Evolutionary conservation across 2,329 filamentous ascomycete genomes (phyloP).

Genomic region (Sarocladium oryzae): DNA sequence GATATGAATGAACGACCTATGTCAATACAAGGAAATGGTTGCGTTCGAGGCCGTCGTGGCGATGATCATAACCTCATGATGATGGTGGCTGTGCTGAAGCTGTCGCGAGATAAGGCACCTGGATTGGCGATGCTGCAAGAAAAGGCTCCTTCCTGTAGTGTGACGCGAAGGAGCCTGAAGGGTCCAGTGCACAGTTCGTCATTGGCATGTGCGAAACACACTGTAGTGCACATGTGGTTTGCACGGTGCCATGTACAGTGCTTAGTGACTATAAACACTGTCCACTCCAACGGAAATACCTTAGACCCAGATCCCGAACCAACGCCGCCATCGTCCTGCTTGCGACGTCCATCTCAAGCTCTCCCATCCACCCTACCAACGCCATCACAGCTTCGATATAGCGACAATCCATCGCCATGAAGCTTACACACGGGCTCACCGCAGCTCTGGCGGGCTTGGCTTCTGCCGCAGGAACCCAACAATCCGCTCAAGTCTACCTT

Average conservation of each 20-base stretch:
- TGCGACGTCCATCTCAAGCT: slow-evolving; percentile 4
- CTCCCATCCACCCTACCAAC: slow-evolving; percentile 8
- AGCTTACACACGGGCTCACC: slow-evolving; percentile 33
- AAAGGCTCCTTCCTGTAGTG: neutral
- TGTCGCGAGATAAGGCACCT: neutral
- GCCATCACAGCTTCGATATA: slow-evolving; percentile 25
- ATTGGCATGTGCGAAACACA: neutral
- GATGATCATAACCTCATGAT: slow-evolving; percentile 7
- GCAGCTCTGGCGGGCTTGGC: slow-evolving; percentile 28
- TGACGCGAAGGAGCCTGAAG: slow-evolving; percentile 5
- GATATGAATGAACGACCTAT: neutral
- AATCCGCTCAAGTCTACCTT: slow-evolving; percentile 48
- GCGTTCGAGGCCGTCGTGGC: neutral
- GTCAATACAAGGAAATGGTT: neutral
- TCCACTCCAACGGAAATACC: neutral
- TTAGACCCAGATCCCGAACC: neutral
- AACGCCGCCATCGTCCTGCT: slow-evolving; percentile 6
- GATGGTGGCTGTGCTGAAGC: neutral
- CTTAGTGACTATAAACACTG: neutral
- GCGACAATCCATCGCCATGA: slow-evolving; percentile 31
- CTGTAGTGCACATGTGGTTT: neutral
- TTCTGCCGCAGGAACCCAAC: slow-evolving; percentile 29
- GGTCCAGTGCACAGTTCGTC: neutral
- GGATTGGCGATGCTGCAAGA: neutral
- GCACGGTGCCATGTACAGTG: neutral